These are phyloP conservation scores for Microbotryum lychnidis-dioicae DNA, from an alignment of 1,284 basidiomycete genomes.

Conservation along the genomic window DNA sequence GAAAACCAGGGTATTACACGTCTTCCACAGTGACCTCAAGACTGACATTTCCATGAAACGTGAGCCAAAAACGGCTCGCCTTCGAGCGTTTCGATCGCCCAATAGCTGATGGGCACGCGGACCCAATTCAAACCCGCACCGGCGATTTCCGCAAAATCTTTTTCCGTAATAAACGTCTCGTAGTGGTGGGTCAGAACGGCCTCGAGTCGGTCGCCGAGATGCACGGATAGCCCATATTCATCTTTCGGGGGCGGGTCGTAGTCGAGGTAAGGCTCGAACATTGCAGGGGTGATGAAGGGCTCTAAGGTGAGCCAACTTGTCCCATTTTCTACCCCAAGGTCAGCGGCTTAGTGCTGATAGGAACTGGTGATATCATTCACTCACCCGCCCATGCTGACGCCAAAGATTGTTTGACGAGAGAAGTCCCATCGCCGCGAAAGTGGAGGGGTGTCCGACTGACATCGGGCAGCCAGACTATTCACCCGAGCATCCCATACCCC, in stretches of 20 bases:
- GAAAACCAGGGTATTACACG: no score
- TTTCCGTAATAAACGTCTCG: slow-evolving; percentile 71
- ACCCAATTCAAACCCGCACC: slow-evolving; percentile 66
- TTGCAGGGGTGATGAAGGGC: slow-evolving; percentile 71
- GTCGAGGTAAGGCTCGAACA: slow-evolving; percentile 64
- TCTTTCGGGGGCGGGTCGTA: slow-evolving; percentile 48
- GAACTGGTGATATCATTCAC: slow-evolving; percentile 2
- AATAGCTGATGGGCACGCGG: slow-evolving; percentile 70
- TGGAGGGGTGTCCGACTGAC: slow-evolving; percentile 54
- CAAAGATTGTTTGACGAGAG: slow-evolving; percentile 51
- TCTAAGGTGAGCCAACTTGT: slow-evolving; percentile 67
- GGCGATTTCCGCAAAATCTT: slow-evolving; percentile 78
- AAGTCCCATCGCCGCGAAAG: slow-evolving; percentile 75
- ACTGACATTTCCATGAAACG: slow-evolving; percentile 37
- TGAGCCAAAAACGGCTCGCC: slow-evolving; percentile 71
- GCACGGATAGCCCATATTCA: slow-evolving; percentile 62
- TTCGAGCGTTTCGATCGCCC: slow-evolving; percentile 68
- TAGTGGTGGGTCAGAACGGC: slow-evolving; percentile 57
- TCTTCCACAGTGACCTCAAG: no score
- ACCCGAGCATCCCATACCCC: slow-evolving; percentile 46
- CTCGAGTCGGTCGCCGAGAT: slow-evolving; percentile 56
- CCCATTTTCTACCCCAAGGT: neutral
- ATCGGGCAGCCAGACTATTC: slow-evolving; percentile 53
- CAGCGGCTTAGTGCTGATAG: neutral
- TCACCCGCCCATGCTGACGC: slow-evolving; percentile 19